Evolutionary conservation across 768 basidiomycete genomes (phyloP), one percentile per base, ranked within the genome.

Genomic region (Termitomyces sp.): DNA sequence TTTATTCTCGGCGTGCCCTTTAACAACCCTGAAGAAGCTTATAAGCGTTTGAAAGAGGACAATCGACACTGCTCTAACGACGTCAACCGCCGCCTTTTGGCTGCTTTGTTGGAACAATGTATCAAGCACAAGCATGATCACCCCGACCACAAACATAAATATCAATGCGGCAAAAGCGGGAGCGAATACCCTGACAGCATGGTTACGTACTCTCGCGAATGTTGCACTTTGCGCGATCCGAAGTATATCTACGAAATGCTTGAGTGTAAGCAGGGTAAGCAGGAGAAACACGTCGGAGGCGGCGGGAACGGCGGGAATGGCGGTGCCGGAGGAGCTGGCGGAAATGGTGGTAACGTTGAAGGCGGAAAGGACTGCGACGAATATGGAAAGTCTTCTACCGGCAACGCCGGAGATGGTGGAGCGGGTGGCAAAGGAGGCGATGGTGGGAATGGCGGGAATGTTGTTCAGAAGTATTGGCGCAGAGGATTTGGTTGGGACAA

Each of bases 1-100:
- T 62, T 53, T 17, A 62, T 62, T 43, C 55, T 62, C 38, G 60
- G 60, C 11, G 60, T 62, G 0, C 60, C 60, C 15, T 62, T 62
- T 55, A 62, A 62, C 49, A 51, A 59, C 43, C 60, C 60, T 7
- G 42, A 46, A 8, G 60, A 58, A 4, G 60, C 57, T 28, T 55
- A 53, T 17, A 58, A 38, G 28, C 60, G 60, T 26, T 31, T 62
- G 51, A 56, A 55, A 48, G 53, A 53, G 21, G 57, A 56, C 51
- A 55, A 57, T 23, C 53, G 56, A 21, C 50, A 59, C 23, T 62
- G 60, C 51, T 23, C 38, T 28, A 62, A 62, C 26, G 60, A 62
- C 21, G 60, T 62, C 42, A 62, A 62, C 38, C 57, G 48, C 19
- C 57, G 57, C 31, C 60, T 62, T 14, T 46, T 62, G 7, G 57